phyloP scores from a whole-genome alignment of 306 rosid species.

The Medicago ruthenica region DNA sequence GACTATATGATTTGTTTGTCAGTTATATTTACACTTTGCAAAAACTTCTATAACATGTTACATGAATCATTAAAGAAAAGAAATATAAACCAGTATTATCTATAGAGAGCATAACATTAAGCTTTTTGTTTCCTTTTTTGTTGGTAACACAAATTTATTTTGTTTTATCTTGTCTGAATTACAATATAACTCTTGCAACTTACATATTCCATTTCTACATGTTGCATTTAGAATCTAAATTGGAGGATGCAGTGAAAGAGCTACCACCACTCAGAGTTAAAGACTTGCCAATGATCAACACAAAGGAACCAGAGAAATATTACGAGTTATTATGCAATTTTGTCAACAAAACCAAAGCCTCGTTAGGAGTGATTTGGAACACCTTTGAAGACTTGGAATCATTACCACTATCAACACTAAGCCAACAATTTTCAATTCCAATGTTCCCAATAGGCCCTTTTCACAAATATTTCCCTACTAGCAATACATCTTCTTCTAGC shows the following conservation, averaged over 20 bases:
- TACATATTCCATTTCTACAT: neutral
- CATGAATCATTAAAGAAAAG: no score
- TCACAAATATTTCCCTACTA: slow-evolving; percentile 45
- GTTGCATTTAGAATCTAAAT: slow-evolving; percentile 38
- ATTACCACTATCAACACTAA: slow-evolving; percentile 34
- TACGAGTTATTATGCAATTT: slow-evolving; percentile 22
- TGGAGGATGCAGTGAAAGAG: slow-evolving; percentile 52
- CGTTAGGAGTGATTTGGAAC: slow-evolving; percentile 67
- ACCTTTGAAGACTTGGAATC: slow-evolving; percentile 54
- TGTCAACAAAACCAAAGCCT: slow-evolving; percentile 41
- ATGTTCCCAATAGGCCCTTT: slow-evolving; percentile 69
- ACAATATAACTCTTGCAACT: neutral
- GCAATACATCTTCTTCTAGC: slow-evolving; percentile 16
- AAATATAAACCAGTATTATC: no score
- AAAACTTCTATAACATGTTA: no score
- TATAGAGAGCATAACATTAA: no score
- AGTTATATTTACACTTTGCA: no score
- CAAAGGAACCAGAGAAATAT: slow-evolving; percentile 17
- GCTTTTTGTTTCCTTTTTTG: no score
- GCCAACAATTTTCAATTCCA: slow-evolving; percentile 47
- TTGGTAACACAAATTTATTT: no score
- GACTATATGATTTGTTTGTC: no score
- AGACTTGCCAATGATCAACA: slow-evolving; percentile 52
- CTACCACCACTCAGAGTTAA: slow-evolving; percentile 58
- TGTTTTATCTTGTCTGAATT: no score